A percentile compares a stretch with the other conserved stretches of the same genome.
Conservation (phyloP, 2,329 filamentous ascomycete species). For the Nannizzia gypsea region DNA sequence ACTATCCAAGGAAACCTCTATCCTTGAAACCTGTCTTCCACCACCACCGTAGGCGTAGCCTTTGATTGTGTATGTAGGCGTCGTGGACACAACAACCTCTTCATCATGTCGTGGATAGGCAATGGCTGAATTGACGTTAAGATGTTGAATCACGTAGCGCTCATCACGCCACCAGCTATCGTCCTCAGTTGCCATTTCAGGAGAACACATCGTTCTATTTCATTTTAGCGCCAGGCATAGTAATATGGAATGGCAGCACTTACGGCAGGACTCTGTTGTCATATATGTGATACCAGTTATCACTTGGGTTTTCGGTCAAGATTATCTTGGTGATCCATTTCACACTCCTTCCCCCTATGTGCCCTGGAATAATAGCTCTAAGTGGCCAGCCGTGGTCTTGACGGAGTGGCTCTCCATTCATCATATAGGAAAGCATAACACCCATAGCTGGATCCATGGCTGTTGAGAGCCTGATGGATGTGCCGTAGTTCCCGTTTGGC, state of each 20-base stretch:
- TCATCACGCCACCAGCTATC: conserved; percentile 77
- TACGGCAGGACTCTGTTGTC: conserved; percentile 77
- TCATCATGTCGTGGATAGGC: conserved; percentile 73
- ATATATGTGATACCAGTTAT: conserved; percentile 93
- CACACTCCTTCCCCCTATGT: conserved; percentile 83
- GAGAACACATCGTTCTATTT: conserved; percentile 59
- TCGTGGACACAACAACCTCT: conserved; percentile 41
- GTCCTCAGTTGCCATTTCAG: conserved; percentile 64
- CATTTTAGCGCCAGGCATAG: conserved; percentile 6
- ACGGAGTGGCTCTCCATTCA: conserved; percentile 72
- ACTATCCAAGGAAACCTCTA: conserved; percentile 73
- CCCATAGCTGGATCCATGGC: conserved; percentile 70
- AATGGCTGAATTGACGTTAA: conserved; percentile 75
- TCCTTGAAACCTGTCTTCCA: conserved; percentile 67
- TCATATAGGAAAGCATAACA: conserved; percentile 76
- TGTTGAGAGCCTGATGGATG: conserved; percentile 79
- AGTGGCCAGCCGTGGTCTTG: conserved; percentile 82
- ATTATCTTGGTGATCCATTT: conserved; percentile 84
- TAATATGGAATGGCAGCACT: conserved; percentile 12
- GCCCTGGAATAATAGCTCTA: conserved; percentile 71
- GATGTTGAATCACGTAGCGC: conserved; percentile 82
- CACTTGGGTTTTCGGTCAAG: conserved; percentile 64
- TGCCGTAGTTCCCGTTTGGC: conserved; percentile 82
- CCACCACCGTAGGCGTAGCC: conserved; percentile 87
- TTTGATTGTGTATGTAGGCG: conserved; percentile 50